phyloP scores from a whole-genome alignment of 108 stramenopile species.

The Skeletonema costatum region DNA sequence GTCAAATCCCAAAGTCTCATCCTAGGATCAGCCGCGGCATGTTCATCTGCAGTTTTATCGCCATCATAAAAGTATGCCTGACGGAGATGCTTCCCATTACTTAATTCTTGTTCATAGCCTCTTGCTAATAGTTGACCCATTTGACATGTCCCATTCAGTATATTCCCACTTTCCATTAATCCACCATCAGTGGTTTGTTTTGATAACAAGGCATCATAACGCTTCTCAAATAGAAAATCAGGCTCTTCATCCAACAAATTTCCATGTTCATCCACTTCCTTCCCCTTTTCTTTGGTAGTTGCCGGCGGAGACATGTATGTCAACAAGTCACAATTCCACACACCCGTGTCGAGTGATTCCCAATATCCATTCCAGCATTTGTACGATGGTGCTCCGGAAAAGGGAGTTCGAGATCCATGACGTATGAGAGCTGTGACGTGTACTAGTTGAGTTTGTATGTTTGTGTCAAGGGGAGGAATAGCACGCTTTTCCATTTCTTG shows the following conservation, averaged over 20 bases:
- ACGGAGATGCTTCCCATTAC: constrained; percentile 71
- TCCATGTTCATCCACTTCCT: constrained; percentile 8
- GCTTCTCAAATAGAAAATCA: constrained; percentile 74
- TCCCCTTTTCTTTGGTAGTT: constrained; percentile 9
- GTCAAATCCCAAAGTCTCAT: constrained; percentile 67
- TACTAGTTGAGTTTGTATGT: constrained; percentile 37
- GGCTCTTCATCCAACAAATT: constrained; percentile 19
- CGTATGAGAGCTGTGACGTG: constrained; percentile 85
- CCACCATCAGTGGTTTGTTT: not conserved
- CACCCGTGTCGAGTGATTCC: constrained; percentile 39
- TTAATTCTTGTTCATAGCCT: constrained; percentile 83
- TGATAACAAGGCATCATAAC: constrained; percentile 66
- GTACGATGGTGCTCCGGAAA: constrained; percentile 23
- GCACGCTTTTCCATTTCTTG: constrained; percentile 57
- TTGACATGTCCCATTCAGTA: constrained; percentile 87
- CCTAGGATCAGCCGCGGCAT: constrained; percentile 46
- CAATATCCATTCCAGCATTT: constrained; percentile 73
- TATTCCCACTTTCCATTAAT: constrained; percentile 13
- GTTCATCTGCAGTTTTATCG: constrained; percentile 27
- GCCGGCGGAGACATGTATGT: constrained; percentile 59
- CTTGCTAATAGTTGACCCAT: constrained; percentile 77
- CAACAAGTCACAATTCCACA: constrained; percentile 78
- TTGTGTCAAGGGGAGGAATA: constrained; percentile 58
- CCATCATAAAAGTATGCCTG: constrained; percentile 73
- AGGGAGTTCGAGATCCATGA: constrained; percentile 83